Evolutionary conservation across 2,329 filamentous ascomycete species (phyloP).

Genomic region (Clarireedia sp.): DNA sequence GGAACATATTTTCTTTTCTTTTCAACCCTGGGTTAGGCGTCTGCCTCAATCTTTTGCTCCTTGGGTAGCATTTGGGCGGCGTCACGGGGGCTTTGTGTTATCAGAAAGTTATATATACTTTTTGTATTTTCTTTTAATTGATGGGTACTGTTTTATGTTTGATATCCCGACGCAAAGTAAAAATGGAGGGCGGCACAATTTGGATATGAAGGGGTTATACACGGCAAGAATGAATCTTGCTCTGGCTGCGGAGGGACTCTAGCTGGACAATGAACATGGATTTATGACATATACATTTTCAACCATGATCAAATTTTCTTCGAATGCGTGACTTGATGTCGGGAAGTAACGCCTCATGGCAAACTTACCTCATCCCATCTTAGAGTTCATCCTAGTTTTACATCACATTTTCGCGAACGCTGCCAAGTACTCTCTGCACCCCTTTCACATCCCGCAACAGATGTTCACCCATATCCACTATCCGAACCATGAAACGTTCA

Average conservation of each 20-base stretch:
- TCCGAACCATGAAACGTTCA: too few relatives aligned
- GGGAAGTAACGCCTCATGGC: too few relatives aligned
- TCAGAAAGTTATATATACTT: not conserved
- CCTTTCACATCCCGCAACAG: too few relatives aligned
- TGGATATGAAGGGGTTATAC: not conserved
- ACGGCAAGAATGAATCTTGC: not conserved
- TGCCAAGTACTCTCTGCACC: too few relatives aligned
- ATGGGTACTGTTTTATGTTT: not conserved
- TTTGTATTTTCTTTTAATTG: not conserved
- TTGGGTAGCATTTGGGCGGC: slow-evolving; percentile 3
- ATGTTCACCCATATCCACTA: too few relatives aligned
- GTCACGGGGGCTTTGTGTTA: not conserved
- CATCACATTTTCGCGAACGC: too few relatives aligned
- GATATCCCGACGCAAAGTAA: not conserved
- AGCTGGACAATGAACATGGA: not conserved
- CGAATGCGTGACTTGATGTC: too few relatives aligned
- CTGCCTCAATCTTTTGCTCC: not conserved
- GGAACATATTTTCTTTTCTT: not conserved
- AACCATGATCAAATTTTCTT: too few relatives aligned
- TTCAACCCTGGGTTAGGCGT: not conserved
- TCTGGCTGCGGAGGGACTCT: not conserved
- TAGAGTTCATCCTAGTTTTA: too few relatives aligned
- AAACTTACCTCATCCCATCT: too few relatives aligned
- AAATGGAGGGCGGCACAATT: not conserved
- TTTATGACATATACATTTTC: too few relatives aligned